These are phyloP conservation scores for Metschnikowia chrysomelidarum DNA, from an alignment of 805 yeast genomes.

Conservation along the genomic window DNA sequence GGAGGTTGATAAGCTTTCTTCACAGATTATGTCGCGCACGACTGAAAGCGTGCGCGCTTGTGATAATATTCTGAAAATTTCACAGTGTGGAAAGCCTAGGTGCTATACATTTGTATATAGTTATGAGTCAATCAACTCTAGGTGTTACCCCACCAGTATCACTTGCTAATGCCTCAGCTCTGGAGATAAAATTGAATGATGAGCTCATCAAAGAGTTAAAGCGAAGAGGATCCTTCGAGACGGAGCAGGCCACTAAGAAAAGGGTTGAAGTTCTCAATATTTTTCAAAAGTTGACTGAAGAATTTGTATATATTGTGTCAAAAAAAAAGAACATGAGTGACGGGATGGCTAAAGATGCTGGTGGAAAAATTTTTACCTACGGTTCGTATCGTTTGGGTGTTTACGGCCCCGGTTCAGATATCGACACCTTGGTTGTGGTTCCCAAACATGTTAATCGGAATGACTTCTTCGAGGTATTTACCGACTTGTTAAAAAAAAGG, in stretches of 20 bases:
- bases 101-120: not conserved
- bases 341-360: slow-evolving; percentile 96
- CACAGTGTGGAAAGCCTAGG: not conserved
- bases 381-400: slow-evolving; percentile 96
- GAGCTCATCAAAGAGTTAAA: slow-evolving; percentile 74
- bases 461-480: slow-evolving; percentile 85
- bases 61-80: too few species aligned
- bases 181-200: slow-evolving; percentile 76
- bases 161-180: slow-evolving; percentile 76
- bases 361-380: slow-evolving; percentile 94
- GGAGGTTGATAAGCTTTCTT: too few species aligned
- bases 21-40: too few species aligned
- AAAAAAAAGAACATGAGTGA: slow-evolving; percentile 87
- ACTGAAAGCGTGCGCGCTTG: too few species aligned
- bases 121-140: slow-evolving; percentile 23
- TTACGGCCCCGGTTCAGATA: slow-evolving; percentile 97
- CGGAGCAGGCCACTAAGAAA: slow-evolving; percentile 77
- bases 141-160: slow-evolving; percentile 88
- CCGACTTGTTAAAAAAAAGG: slow-evolving; percentile 61
- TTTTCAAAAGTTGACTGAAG: slow-evolving; percentile 71
- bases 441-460: slow-evolving; percentile 93
- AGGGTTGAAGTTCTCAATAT: slow-evolving; percentile 71
- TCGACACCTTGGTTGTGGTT: slow-evolving; percentile 93
- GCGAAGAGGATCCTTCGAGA: slow-evolving; percentile 82
- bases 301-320: slow-evolving; percentile 82